Conservation (phyloP, 225 moss, liverwort and hornwort species). For the Antitrichia curtipendula region DNA sequence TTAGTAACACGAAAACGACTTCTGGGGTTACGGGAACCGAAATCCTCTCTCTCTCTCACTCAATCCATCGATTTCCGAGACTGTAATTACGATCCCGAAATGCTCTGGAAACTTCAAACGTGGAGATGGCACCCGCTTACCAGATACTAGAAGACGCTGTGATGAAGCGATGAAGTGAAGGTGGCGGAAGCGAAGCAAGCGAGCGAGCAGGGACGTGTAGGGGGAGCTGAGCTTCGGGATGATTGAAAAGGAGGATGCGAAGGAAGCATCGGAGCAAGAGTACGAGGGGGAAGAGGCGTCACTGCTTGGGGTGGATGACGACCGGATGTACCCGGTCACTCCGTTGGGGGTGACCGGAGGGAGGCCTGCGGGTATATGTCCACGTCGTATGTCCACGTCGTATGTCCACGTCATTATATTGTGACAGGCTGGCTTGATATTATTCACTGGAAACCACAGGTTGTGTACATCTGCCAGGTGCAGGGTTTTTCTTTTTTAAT, state of each 20-base stretch:
- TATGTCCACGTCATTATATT: neutral
- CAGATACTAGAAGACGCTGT: neutral
- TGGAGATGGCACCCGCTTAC: neutral
- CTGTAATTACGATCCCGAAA: neutral
- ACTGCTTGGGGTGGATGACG: neutral
- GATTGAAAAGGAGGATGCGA: neutral
- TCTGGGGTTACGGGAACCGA: neutral
- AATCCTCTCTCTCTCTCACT: neutral
- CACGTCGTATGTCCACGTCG: neutral
- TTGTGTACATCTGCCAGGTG: neutral
- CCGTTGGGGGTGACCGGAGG: neutral
- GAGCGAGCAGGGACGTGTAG: neutral
- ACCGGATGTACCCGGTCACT: neutral
- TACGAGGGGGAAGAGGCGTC: conserved; percentile 4
- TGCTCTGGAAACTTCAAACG: neutral
- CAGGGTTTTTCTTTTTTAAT: neutral
- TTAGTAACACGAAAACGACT: neutral
- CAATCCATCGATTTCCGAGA: neutral
- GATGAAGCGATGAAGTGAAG: neutral
- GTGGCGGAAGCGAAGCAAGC: neutral
- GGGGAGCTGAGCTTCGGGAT: neutral
- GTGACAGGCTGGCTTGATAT: neutral
- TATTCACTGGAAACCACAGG: neutral
- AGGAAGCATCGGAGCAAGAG: neutral
- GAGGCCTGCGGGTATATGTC: too few relatives aligned